A percentile compares a stretch with the other conserved stretches of the same genome.
These are phyloP conservation scores for Ophiostoma tasmaniense DNA, from an alignment of 2,329 filamentous ascomycete genomes.

Conservation along the genomic window DNA sequence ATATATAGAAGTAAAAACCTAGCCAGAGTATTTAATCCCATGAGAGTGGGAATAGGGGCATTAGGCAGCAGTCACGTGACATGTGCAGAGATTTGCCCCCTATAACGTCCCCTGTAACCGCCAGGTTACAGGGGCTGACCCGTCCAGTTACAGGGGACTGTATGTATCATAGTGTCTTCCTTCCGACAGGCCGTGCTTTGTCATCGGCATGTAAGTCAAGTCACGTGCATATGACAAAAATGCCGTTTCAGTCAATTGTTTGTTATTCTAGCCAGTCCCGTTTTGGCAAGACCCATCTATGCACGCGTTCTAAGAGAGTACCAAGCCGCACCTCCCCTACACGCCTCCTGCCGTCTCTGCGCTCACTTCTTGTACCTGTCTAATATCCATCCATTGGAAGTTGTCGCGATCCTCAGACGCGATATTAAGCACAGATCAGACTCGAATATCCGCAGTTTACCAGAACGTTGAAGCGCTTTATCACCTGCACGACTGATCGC, in stretches of 20 bases:
- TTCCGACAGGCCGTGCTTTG: too few species aligned
- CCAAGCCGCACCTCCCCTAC: too few species aligned
- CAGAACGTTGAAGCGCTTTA: not conserved
- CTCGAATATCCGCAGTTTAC: not conserved
- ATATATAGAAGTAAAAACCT: too few species aligned
- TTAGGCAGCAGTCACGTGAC: too few species aligned
- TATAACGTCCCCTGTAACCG: too few species aligned
- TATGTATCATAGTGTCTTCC: too few species aligned
- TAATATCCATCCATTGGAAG: not conserved
- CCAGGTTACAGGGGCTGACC: too few species aligned
- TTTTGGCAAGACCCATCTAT: not conserved
- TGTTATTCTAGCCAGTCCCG: not conserved
- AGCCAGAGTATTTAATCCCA: too few species aligned
- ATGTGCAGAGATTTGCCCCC: too few species aligned
- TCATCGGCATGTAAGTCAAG: not conserved
- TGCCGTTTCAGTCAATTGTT: not conserved
- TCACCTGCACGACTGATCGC: not conserved
- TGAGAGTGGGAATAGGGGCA: too few species aligned
- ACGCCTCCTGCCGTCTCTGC: not conserved
- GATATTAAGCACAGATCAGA: not conserved
- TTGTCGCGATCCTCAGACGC: not conserved
- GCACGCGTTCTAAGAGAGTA: not conserved
- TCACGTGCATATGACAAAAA: not conserved
- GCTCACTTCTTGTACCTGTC: not conserved
- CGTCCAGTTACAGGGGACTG: too few species aligned